Evolutionary conservation across 1,139 yeast genomes (phyloP), one percentile per base, ranked within the genome.

Genomic region (Taphrina confusa): DNA sequence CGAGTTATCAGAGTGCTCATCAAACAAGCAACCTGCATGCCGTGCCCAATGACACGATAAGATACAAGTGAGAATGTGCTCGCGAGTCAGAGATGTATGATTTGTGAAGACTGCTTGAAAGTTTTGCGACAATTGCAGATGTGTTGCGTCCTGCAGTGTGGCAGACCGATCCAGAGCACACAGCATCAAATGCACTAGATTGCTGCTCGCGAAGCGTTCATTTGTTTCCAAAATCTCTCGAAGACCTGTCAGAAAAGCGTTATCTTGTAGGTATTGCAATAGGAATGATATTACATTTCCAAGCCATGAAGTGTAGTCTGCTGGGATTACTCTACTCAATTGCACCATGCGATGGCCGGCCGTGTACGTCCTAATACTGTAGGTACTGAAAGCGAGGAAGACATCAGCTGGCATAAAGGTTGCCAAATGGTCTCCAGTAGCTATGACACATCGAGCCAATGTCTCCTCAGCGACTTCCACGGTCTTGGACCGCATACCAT

Each of bases 31-130:
- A 9, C 54, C 33, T 2, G 23, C 25, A 33, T 57, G 42, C 18
- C 34, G 36, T 14, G 52, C 56, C 11, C 50, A 49, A 3, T 45
- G 44, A 16, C 50, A 44, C 9, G 5, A 20, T 9, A 25, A 23
- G 4, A 14, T 11, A 16, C 23, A 36, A 9, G 57, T 22, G 20
- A 39, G 8, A 12, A 33, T 37, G 4, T 42, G 47, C 31, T 27
- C 20, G 12, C 16, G 30, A 16, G 47, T 12, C 14, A 42, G 31
- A n/a, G 11, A 5, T 8, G 11, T 31, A 42, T 42, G 31, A 9
- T 42, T 9, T n/a, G 2, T 11, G 14, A 42, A 42, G 6, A 42
- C 47, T 5, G 18, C 6, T 14, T 42, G 33, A 4, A 42, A 14
- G 33, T 42, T 30, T 25, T 12, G 5, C 14, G 8, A 20, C 47